Evolutionary conservation across 108 stramenopile species (phyloP).

Genomic region (Nitzschia inconspicua): DNA sequence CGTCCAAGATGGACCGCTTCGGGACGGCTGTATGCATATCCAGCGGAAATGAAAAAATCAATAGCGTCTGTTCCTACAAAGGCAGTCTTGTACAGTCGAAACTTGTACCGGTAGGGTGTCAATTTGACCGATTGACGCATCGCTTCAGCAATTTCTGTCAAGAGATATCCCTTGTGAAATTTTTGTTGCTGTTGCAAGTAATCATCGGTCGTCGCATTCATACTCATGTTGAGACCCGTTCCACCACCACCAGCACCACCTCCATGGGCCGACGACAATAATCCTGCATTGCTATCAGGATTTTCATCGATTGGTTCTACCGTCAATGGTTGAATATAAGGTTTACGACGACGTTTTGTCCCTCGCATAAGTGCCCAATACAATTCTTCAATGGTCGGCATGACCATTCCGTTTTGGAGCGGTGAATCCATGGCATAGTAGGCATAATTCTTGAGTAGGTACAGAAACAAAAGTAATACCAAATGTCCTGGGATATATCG

Average conservation of each 20-base stretch:
- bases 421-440: conserved; percentile 44
- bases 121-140: conserved; percentile 22
- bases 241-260: not conserved
- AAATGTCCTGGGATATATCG: conserved; percentile 41
- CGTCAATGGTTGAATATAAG: conserved; percentile 20
- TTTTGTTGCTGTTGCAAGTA: too few relatives aligned
- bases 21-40: conserved; percentile 39
- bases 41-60: conserved; percentile 47
- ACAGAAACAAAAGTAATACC: conserved; percentile 35
- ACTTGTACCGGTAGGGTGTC: conserved; percentile 20
- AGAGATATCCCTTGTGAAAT: not conserved
- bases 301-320: conserved; percentile 15
- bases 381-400: conserved; percentile 44
- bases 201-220: conserved; percentile 3
- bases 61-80: conserved; percentile 58
- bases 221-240: not conserved
- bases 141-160: conserved; percentile 28
- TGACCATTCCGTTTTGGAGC: conserved; percentile 30
- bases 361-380: conserved; percentile 24
- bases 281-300: not conserved
- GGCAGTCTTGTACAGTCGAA: conserved; percentile 36
- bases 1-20: conserved; percentile 63
- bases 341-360: conserved; percentile 9
- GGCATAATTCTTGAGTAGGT: conserved; percentile 38
- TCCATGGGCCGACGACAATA: not conserved